These are phyloP conservation scores for Trichoderma sp. DNA, from an alignment of 2,329 filamentous ascomycete species.

Conservation along the genomic window DNA sequence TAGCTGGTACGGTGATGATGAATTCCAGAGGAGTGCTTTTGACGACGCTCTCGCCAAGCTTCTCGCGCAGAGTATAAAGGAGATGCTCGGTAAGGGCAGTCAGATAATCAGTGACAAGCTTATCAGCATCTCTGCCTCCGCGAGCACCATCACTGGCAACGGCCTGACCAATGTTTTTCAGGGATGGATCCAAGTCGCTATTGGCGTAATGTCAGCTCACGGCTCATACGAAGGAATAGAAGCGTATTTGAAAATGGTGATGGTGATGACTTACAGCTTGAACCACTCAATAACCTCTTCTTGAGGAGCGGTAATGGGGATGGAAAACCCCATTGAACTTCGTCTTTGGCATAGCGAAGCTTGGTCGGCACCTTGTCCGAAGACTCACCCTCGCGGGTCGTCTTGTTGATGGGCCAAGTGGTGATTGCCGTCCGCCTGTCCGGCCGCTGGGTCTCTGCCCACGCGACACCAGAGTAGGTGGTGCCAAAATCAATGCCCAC, in stretches of 20 bases:
- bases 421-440: conserved; percentile 41
- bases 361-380: conserved; percentile 51
- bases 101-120: conserved; percentile 50
- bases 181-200: conserved; percentile 41
- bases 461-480: conserved; percentile 54
- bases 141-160: conserved; percentile 31
- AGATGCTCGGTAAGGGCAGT: conserved; percentile 48
- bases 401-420: conserved; percentile 45
- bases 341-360: conserved; percentile 40
- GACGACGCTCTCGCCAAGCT: conserved; percentile 45
- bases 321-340: conserved; percentile 48
- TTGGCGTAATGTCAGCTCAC: not conserved
- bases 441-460: conserved; percentile 44
- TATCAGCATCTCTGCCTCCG: conserved; percentile 39
- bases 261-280: conserved; percentile 44
- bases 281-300: conserved; percentile 48
- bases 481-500: conserved; percentile 57
- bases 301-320: conserved; percentile 41
- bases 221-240: not conserved
- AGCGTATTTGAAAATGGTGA: not conserved
- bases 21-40: conserved; percentile 48
- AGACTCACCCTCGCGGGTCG: conserved; percentile 37
- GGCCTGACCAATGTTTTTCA: conserved; percentile 36
- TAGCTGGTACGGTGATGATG: conserved; percentile 56
- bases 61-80: conserved; percentile 43